phyloP scores from a whole-genome alignment of 1,284 basidiomycete genomes.

The Tausonia pullulans region DNA sequence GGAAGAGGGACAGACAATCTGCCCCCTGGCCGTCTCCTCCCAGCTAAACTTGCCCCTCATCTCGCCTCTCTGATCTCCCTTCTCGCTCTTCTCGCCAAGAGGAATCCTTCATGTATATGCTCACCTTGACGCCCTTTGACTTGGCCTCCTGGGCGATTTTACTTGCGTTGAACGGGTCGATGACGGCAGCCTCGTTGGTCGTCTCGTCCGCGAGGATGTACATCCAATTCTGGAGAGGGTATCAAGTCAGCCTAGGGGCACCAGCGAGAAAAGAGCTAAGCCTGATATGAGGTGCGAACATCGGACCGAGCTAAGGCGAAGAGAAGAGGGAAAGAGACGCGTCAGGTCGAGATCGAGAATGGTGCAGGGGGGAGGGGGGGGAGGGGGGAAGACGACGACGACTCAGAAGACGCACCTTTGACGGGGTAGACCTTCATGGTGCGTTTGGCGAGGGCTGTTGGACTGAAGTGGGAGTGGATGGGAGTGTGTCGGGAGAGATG shows the following conservation, averaged over 20 bases:
- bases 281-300: background rate
- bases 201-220: conserved; percentile 70
- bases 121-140: conserved; percentile 49
- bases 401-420: background rate
- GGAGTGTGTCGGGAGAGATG: too few species aligned
- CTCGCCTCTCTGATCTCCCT: background rate
- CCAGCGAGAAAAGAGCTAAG: background rate
- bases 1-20: background rate
- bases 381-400: too few species aligned
- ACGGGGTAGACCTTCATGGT: conserved; percentile 12
- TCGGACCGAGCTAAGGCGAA: background rate
- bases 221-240: conserved; percentile 67
- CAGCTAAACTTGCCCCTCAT: too few species aligned
- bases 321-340: background rate
- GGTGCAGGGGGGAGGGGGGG: too few species aligned
- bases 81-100: background rate
- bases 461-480: too few species aligned
- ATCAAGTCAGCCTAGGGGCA: background rate
- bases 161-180: conserved; percentile 49
- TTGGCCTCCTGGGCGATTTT: conserved; percentile 53
- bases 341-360: background rate
- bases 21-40: too few species aligned
- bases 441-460: too few species aligned
- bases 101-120: conserved; percentile 13
- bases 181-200: conserved; percentile 55